phyloP scores from a whole-genome alignment of 139 green algal genomes.

The Asterochloris sp. region DNA sequence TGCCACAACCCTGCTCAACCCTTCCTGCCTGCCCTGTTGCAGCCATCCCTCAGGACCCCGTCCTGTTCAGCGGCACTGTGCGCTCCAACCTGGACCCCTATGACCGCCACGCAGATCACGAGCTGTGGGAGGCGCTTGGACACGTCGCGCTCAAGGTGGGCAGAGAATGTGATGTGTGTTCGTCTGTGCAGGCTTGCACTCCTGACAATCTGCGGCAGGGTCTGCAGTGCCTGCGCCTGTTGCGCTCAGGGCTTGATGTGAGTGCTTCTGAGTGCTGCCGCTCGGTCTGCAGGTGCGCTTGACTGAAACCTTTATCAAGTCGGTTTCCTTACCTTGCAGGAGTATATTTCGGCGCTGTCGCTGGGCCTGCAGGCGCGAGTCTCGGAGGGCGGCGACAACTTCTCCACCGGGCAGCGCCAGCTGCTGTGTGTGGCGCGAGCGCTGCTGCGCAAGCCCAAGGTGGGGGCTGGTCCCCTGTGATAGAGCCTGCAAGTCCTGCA shows the following conservation, averaged over 20 bases:
- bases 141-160: constrained; percentile 62
- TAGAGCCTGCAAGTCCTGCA: constrained; percentile 61
- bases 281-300: neutral
- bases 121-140: constrained; percentile 71
- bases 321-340: neutral
- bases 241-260: neutral
- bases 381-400: constrained; percentile 76
- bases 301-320: neutral
- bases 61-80: constrained; percentile 66
- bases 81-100: constrained; percentile 84
- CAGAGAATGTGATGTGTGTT: too few species aligned
- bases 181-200: too few species aligned
- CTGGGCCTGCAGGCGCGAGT: constrained; percentile 73
- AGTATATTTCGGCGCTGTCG: neutral
- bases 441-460: constrained; percentile 27
- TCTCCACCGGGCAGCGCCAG: constrained; percentile 84
- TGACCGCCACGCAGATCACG: constrained; percentile 40
- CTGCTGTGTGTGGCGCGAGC: constrained; percentile 83
- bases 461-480: constrained; percentile 17
- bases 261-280: too few species aligned
- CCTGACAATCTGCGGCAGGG: too few species aligned
- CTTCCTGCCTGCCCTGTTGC: constrained; percentile 88
- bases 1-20: constrained; percentile 29
- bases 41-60: constrained; percentile 63
- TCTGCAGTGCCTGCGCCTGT: too few species aligned